Evolutionary conservation across 2,329 filamentous ascomycete species (phyloP).

Genomic region (Aspergillus brunneoviolaceus): DNA sequence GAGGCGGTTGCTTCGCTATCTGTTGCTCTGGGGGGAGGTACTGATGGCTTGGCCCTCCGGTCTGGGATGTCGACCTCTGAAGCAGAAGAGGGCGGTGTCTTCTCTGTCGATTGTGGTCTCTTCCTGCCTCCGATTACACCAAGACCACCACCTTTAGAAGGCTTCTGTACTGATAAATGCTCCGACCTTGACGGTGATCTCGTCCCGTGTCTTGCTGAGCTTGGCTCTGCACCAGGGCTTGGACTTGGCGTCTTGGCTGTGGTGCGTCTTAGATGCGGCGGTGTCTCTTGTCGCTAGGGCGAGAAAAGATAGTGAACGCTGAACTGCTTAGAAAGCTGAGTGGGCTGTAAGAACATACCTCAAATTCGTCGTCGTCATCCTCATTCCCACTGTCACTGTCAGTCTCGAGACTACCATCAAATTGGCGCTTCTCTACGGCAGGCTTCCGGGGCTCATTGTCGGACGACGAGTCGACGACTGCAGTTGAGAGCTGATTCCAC

Average conservation of each 20-base stretch:
- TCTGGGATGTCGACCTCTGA: not conserved
- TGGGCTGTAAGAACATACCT: constrained; percentile 29
- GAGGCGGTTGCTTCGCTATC: constrained; percentile 10
- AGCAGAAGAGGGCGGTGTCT: constrained; percentile 1
- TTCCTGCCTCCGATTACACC: constrained; percentile 27
- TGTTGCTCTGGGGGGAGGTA: not conserved
- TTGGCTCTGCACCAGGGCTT: not conserved
- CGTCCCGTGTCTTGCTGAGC: constrained; percentile 14
- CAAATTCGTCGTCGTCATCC: constrained; percentile 39
- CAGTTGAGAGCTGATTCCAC: constrained; percentile 32
- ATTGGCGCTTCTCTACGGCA: not conserved
- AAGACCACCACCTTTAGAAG: constrained; percentile 16
- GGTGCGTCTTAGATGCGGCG: constrained; percentile 28
- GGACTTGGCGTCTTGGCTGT: constrained; percentile 7
- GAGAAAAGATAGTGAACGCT: constrained; percentile 4
- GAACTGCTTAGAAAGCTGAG: not conserved
- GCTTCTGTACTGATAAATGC: constrained; percentile 7
- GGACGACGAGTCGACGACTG: not conserved
- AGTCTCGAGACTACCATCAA: constrained; percentile 8
- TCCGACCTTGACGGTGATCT: not conserved
- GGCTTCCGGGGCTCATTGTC: constrained; percentile 6
- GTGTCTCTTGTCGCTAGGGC: constrained; percentile 38
- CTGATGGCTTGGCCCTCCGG: not conserved
- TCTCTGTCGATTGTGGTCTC: constrained; percentile 1
- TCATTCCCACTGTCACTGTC: constrained; percentile 29